Base-by-base conservation (phyloP, 306 rosid genomes). In the Inga oerstediana region DNA sequence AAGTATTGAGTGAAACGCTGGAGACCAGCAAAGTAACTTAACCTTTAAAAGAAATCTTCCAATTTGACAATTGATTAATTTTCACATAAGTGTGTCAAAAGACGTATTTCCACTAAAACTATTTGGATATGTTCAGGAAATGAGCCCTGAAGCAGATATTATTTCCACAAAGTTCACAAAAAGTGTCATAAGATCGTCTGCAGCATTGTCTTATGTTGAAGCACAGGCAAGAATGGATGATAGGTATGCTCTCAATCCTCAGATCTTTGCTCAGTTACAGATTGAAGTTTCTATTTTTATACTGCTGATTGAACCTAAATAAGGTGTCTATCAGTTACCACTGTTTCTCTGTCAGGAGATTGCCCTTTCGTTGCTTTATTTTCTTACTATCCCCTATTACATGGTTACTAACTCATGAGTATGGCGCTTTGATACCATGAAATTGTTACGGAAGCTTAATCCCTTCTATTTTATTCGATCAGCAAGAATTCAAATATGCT, bases 181-280 rank as follows among this genome's bases (percentile, higher is more conserved):
- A 89, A 96, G 98, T 92, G 82, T 96, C 75, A 94, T 96, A 66
- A 94, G 89, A 83, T 96, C 99, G 16, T 81, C 88, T 74, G 99
- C 99, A 44, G 97, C 99, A 61, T 80, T 96, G 86, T 96, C 99
- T 52, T 96, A 96, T 74, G 84, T 96, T 84, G 99, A 96, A 89
- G 99, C 98, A 85, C 99, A 96, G 78, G 97, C 99, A 0, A 96
- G 97, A 90, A 96, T 96, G 97, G 99, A 96, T 85, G 99, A 96
- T 79, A 92, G 97, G 99, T 94, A 75, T 76, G 74, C 68, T 83
- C 90, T 62, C 82, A 49, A 84, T 84, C 87, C 85, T 75, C 51
- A 17, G 46, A 44, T 86, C 78, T 54, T 69, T 78, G 67, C 46
- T 27, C 27, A 20, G 76, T 20, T 67, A 35, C 77, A 13, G 58